Evolutionary conservation across 768 basidiomycete species (phyloP).

Genomic region (Pleurotus platypus): DNA sequence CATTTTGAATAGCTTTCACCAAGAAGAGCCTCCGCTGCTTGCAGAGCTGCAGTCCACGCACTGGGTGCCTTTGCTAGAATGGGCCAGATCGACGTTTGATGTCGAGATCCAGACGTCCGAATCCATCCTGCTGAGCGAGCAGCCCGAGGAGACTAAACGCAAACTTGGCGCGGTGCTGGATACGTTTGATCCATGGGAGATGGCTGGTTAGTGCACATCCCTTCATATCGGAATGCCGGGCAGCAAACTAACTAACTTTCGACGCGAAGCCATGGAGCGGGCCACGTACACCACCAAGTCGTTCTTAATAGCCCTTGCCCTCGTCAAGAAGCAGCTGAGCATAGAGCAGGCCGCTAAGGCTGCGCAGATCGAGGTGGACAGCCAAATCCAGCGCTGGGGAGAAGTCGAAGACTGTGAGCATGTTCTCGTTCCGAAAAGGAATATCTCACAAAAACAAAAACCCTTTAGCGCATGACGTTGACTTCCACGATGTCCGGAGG

Average conservation of each 20-base stretch:
- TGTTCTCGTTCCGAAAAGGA: constrained; percentile 12
- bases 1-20: constrained; percentile 62
- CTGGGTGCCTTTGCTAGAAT: constrained; percentile 86
- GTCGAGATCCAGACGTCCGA: constrained; percentile 67
- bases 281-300: constrained; percentile 89
- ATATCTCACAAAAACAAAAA: constrained; percentile 7
- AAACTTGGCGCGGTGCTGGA: constrained; percentile 57
- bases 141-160: constrained; percentile 64
- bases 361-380: constrained; percentile 88
- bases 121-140: constrained; percentile 67
- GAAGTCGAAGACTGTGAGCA: constrained; percentile 97
- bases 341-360: constrained; percentile 85
- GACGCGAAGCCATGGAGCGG: constrained; percentile 79
- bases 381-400: constrained; percentile 98
- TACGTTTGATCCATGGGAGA: constrained; percentile 75
- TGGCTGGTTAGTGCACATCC: constrained; percentile 68
- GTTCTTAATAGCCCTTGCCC: constrained; percentile 81
- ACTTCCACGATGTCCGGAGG: constrained; percentile 88
- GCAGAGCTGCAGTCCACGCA: constrained; percentile 75
- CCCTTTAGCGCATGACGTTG: constrained; percentile 89
- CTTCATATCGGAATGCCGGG: constrained; percentile 2
- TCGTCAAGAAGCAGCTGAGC: constrained; percentile 71
- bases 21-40: constrained; percentile 71
- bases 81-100: constrained; percentile 66
- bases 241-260: not conserved